Evolutionary conservation across 208 protist species (phyloP).

Genomic region (Leishmania tropica): DNA sequence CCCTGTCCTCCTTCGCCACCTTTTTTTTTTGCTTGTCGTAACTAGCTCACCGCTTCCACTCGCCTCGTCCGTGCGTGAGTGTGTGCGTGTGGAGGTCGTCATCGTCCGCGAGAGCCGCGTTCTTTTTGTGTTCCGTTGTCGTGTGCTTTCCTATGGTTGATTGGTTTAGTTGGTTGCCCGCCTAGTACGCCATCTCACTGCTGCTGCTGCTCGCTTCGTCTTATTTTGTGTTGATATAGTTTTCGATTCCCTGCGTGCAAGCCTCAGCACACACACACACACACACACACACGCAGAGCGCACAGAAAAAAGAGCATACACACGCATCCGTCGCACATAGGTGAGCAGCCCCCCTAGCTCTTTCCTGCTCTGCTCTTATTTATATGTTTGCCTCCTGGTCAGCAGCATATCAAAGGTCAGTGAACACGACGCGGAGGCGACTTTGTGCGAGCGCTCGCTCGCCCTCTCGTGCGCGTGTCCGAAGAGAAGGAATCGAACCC

Average conservation of each 20-base stretch:
- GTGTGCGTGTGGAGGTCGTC: background rate
- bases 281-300: background rate
- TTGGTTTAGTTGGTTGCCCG: background rate
- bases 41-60: background rate
- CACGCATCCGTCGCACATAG: background rate
- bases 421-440: background rate
- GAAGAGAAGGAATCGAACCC: background rate
- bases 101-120: background rate
- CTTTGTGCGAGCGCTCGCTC: background rate
- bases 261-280: background rate
- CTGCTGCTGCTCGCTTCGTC: background rate
- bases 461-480: background rate
- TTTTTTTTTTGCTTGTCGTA: background rate
- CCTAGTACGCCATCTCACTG: background rate
- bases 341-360: background rate
- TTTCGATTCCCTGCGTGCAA: background rate
- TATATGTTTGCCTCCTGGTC: background rate
- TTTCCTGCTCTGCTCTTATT: background rate
- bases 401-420: background rate
- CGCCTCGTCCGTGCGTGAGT: background rate
- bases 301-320: background rate
- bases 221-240: background rate
- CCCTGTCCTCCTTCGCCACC: background rate
- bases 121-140: background rate
- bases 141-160: background rate